These are phyloP conservation scores for Phyllachora maydis DNA, from an alignment of 2,329 filamentous ascomycete genomes.

Conservation along the genomic window DNA sequence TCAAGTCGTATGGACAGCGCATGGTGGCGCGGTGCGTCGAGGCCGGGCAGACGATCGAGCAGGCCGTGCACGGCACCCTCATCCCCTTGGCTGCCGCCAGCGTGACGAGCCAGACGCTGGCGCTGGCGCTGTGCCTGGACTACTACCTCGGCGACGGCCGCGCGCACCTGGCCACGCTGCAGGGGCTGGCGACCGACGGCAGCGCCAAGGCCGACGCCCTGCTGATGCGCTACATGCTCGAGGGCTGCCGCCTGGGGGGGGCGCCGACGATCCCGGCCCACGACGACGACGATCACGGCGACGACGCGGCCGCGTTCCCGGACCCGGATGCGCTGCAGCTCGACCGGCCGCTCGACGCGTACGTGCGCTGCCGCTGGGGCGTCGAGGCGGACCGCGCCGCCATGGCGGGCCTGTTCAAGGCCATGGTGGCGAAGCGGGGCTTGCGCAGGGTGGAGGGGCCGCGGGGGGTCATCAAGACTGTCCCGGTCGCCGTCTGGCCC, in stretches of 20 bases:
- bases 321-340: slow-evolving; percentile 39
- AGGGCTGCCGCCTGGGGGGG: slow-evolving; percentile 48
- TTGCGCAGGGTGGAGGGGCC: neutral
- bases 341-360: slow-evolving; percentile 37
- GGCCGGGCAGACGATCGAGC: too few species aligned
- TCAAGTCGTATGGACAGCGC: too few species aligned
- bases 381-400: slow-evolving; percentile 17
- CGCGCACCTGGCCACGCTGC: too few species aligned
- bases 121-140: too few species aligned
- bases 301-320: slow-evolving; percentile 25
- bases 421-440: slow-evolving; percentile 2
- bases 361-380: too few species aligned
- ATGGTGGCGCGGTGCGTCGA: too few species aligned
- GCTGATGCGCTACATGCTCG: slow-evolving; percentile 49
- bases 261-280: slow-evolving; percentile 25
- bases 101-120: too few species aligned
- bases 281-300: slow-evolving; percentile 28
- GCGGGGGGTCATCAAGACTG: neutral
- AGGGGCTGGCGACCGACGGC: too few species aligned
- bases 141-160: too few species aligned
- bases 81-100: too few species aligned
- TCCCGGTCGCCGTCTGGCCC: too few species aligned
- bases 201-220: slow-evolving; percentile 40
- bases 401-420: slow-evolving; percentile 2
- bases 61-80: too few species aligned